phyloP scores from a whole-genome alignment of 352 stramenopile genomes.

The Globisporangium takayamanum region DNA sequence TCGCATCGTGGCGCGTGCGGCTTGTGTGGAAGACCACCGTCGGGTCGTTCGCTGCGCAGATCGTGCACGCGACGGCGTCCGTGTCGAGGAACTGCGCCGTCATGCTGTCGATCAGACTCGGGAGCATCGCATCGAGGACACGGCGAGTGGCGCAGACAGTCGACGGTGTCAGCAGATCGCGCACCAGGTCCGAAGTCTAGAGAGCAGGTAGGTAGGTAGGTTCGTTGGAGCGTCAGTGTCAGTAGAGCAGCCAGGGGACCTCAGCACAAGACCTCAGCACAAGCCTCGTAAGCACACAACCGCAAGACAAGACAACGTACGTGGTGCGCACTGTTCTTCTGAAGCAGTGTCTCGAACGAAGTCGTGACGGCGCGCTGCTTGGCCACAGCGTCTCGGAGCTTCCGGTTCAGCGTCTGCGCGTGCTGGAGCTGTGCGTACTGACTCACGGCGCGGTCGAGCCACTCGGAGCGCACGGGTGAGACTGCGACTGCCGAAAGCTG shows the following conservation, averaged over 20 bases:
- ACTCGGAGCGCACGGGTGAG: conserved; percentile 15
- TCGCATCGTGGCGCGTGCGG: neutral
- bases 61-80: neutral
- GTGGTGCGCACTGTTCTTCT: conserved; percentile 21
- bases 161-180: neutral
- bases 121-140: neutral
- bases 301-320: neutral
- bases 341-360: conserved; percentile 32
- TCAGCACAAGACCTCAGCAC: too few species aligned
- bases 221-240: too few species aligned
- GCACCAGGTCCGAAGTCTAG: neutral
- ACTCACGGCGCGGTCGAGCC: conserved; percentile 33
- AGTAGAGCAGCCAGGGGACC: too few species aligned
- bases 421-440: conserved; percentile 36
- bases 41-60: neutral
- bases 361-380: conserved; percentile 38
- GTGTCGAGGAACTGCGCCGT: neutral
- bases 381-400: conserved; percentile 29
- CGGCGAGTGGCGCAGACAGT: neutral
- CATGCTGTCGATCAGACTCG: neutral
- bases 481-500: neutral
- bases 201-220: too few species aligned
- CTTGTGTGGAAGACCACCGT: neutral
- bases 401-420: conserved; percentile 32
- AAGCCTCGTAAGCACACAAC: neutral